These are phyloP conservation scores for Elongisporangium prolatum DNA, from an alignment of 352 stramenopile species.

Conservation along the genomic window DNA sequence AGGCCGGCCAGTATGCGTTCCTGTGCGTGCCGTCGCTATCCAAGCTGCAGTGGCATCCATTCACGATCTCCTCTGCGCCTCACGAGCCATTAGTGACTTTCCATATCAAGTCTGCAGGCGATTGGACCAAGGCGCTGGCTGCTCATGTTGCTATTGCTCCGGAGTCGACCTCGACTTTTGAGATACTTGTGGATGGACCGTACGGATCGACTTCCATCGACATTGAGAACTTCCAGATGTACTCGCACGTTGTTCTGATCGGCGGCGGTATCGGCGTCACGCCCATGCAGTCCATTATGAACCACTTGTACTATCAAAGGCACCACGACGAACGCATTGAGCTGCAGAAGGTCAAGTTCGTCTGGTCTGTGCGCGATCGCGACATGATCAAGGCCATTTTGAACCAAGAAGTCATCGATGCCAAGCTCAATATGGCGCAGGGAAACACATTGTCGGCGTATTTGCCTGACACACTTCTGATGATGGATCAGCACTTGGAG, in stretches of 20 bases:
- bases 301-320: constrained; percentile 29
- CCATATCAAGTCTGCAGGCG: constrained; percentile 53
- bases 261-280: constrained; percentile 47
- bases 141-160: constrained; percentile 17
- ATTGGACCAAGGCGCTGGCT: constrained; percentile 56
- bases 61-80: constrained; percentile 77
- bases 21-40: constrained; percentile 74
- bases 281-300: constrained; percentile 43
- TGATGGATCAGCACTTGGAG: not conserved
- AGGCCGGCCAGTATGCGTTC: constrained; percentile 73
- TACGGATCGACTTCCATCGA: constrained; percentile 45
- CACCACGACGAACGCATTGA: constrained; percentile 4
- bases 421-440: not conserved
- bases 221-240: constrained; percentile 24
- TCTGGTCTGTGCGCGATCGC: constrained; percentile 36
- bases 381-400: constrained; percentile 27
- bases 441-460: constrained; percentile 1
- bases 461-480: constrained; percentile 17
- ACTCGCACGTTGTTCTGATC: constrained; percentile 49
- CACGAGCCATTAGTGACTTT: constrained; percentile 64
- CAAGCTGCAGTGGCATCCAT: constrained; percentile 83
- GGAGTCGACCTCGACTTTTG: constrained; percentile 6
- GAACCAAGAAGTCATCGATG: constrained; percentile 3
- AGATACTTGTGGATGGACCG: constrained; percentile 43
- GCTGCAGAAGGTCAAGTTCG: constrained; percentile 29